phyloP scores from a whole-genome alignment of 208 protist genomes.

The Acanthamoeba sp. region DNA sequence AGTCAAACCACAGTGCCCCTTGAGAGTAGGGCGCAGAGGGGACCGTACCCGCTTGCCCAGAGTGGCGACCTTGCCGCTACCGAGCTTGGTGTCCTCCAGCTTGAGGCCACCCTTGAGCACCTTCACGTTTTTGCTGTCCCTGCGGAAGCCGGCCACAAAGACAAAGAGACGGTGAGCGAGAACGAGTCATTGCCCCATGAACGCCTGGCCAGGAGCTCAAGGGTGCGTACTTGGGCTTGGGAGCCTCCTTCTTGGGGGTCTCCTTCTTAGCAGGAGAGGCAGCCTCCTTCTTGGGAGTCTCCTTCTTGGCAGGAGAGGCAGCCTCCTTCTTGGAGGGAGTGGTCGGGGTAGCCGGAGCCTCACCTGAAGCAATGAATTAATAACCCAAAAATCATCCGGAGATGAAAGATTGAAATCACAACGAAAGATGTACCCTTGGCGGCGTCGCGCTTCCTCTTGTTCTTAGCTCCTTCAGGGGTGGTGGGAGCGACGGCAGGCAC shows the following conservation, averaged over 20 bases:
- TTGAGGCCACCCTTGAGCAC: constrained; percentile 16
- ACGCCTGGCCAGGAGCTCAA: not conserved
- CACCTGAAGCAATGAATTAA: not conserved
- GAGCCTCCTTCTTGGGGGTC: not conserved
- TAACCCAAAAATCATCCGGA: not conserved
- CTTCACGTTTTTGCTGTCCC: constrained; percentile 27
- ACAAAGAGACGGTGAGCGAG: not conserved
- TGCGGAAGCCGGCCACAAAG: not conserved
- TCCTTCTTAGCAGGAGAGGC: not conserved
- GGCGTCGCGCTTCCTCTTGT: constrained; percentile 41
- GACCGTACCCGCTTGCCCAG: constrained; percentile 20
- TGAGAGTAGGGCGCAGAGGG: not conserved
- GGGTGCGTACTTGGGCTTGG: not conserved
- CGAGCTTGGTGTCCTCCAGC: constrained; percentile 33
- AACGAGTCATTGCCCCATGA: not conserved
- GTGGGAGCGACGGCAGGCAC: not conserved
- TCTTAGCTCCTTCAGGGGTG: not conserved
- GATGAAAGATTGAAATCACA: not conserved
- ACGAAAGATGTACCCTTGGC: not conserved
- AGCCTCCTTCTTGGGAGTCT: constrained; percentile 9
- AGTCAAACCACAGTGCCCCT: not conserved
- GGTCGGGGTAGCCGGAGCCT: not conserved
- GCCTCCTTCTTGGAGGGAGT: not conserved
- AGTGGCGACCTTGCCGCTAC: constrained; percentile 28
- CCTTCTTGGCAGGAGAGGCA: not conserved